Evolutionary conservation across 106 monocot species (phyloP).

Genomic region (Platanthera guangdongensis): DNA sequence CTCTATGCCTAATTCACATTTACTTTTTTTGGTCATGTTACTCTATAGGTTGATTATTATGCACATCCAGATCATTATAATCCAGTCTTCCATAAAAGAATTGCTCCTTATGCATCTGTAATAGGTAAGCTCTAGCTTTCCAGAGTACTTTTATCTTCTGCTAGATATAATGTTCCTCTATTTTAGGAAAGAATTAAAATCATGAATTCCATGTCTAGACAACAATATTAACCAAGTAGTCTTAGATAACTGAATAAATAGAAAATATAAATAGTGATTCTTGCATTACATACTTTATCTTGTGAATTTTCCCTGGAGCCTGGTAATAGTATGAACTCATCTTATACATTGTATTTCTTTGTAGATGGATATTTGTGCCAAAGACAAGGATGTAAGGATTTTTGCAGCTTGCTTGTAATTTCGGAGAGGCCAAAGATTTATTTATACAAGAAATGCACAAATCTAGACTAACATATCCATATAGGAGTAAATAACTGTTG

Average conservation of each 20-base stretch:
- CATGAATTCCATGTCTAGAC: neutral
- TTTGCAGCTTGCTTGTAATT: too few species aligned
- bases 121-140: constrained; percentile 47
- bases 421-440: too few species aligned
- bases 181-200: neutral
- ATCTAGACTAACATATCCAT: too few species aligned
- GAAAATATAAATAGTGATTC: neutral
- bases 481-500: too few species aligned
- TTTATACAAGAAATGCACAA: too few species aligned
- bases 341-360: neutral
- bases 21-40: neutral
- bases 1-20: constrained; percentile 1
- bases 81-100: constrained; percentile 83
- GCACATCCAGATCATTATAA: constrained; percentile 86
- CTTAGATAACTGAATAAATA: neutral
- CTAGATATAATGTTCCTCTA: neutral
- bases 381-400: neutral
- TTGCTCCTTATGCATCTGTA: constrained; percentile 88
- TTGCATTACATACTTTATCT: neutral
- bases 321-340: neutral
- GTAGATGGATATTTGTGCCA: neutral
- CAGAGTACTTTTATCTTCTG: constrained; percentile 1
- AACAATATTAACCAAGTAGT: neutral
- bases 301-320: neutral
- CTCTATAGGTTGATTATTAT: constrained; percentile 84